Evolutionary conservation across 179 eudicot species (phyloP), one percentile per base, ranked within the genome.

Genomic region (Patellifolia procumbens): DNA sequence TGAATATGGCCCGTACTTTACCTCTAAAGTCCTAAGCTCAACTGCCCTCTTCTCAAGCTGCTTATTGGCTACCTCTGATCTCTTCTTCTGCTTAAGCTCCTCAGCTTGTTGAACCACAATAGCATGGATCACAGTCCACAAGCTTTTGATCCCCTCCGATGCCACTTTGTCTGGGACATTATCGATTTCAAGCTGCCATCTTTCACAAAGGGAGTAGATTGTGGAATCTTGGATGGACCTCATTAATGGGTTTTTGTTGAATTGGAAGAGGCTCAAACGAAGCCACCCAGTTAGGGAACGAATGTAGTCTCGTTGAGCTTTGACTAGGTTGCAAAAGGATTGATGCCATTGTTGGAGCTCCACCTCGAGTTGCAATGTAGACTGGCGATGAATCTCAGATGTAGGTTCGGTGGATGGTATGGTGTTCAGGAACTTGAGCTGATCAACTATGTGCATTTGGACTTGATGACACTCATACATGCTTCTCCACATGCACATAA

Each of bases 401-500:
- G 98, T 95, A 9, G 97, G 92, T 29, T 89, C 86, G 0, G 72
- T 74, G 1, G 97, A 91, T 26, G 97, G 89, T 16, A 84, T 74
- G 59, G 83, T 78, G 66, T 87, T 85, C 24, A 95, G 93, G 80
- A 79, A 91, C 82, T 90, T 95, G 79, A 95, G 92, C 84, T 91
- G 99, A 79, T 90, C 93, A 46, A 91, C 99, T 68, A 95, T 95
- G 90, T 93, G 93, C 63, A 79, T 87, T 66, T 95, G 98, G 74
- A 91, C 99, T 77, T 95, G 99, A 82, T 95, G 99, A 76, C 85
- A 87, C 82, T 95, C 97, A 42, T 93, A 91, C 88, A 91, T 88
- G 86, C 93, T 91, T 80, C 97, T 91, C 99, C 99, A 95, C 99
- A 95, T 95, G 82, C 81, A 81, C 91, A 85, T 90, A 62, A 89